Percentiles rank a stretch among this genome's conserved stretches.
Conservation (phyloP, 1,284 basidiomycete species). For the Cryptococcus jaspeensis region DNA sequence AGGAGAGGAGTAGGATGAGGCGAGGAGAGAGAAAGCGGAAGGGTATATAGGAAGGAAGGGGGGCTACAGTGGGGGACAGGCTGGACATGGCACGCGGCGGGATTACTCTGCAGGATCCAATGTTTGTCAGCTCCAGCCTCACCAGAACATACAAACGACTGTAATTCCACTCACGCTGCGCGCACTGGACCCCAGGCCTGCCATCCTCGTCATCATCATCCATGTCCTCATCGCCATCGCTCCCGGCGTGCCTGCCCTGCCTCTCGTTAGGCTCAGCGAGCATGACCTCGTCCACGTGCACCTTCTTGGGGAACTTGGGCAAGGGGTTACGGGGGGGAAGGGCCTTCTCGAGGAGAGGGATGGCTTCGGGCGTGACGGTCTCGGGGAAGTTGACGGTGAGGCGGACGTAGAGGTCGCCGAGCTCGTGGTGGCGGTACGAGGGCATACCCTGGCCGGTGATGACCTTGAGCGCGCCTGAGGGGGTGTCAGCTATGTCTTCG, state of each 20-base stretch:
- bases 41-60: too few species aligned
- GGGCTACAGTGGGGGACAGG: too few species aligned
- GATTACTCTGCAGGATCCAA: conserved; percentile 1
- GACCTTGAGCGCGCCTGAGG: conserved; percentile 78
- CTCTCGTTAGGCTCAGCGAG: conserved; percentile 80
- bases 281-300: conserved; percentile 80
- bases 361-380: conserved; percentile 65
- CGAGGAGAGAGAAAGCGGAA: too few species aligned
- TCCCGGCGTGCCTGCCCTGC: conserved; percentile 58
- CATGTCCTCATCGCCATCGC: conserved; percentile 64
- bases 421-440: conserved; percentile 94
- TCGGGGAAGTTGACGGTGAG: conserved; percentile 90
- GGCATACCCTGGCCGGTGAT: conserved; percentile 97
- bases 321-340: conserved; percentile 75
- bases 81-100: too few species aligned
- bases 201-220: conserved; percentile 61
- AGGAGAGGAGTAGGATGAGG: too few species aligned
- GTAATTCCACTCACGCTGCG: conserved; percentile 48
- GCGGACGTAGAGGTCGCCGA: conserved; percentile 89
- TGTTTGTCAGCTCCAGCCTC: not conserved
- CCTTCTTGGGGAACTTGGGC: conserved; percentile 66
- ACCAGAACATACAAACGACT: not conserved
- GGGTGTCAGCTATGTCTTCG: conserved; percentile 1
- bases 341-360: conserved; percentile 78
- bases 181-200: conserved; percentile 54